Percentiles rank a stretch among this genome's conserved stretches.
These are phyloP conservation scores for Platanthera zijinensis DNA, from an alignment of 106 monocot genomes.

Conservation along the genomic window DNA sequence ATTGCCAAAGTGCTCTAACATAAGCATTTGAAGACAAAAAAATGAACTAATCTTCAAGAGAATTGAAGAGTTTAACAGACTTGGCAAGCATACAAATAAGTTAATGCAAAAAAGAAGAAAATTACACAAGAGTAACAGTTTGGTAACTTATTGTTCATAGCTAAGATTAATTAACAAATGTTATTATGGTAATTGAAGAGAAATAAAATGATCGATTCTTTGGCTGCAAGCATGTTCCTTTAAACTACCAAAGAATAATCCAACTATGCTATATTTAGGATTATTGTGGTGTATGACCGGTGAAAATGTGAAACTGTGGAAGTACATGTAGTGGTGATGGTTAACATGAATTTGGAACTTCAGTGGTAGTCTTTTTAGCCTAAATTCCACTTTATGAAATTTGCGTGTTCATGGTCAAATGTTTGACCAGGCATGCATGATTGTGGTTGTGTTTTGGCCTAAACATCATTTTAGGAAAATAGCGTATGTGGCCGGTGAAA, in stretches of 20 bases:
- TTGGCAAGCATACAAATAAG: background rate
- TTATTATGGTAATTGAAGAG: background rate
- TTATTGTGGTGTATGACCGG: too few species aligned
- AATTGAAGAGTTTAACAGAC: background rate
- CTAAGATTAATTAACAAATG: background rate
- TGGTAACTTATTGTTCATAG: background rate
- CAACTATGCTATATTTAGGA: background rate
- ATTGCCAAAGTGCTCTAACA: slow-evolving; percentile 31
- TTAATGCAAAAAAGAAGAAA: background rate
- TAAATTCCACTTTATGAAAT: too few species aligned
- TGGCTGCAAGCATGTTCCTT: slow-evolving; percentile 1
- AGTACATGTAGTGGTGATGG: too few species aligned
- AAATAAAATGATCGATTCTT: background rate
- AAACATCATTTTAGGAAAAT: too few species aligned
- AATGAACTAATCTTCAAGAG: background rate
- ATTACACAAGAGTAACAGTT: background rate
- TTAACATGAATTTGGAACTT: too few species aligned
- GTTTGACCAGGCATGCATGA: too few species aligned
- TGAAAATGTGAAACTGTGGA: too few species aligned
- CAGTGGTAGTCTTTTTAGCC: too few species aligned
- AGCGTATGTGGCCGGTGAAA: too few species aligned
- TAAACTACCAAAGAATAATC: background rate
- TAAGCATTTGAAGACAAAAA: slow-evolving; percentile 5
- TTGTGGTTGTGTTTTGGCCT: too few species aligned
- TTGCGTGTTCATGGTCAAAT: too few species aligned